Evolutionary conservation across 2,329 filamentous ascomycete species (phyloP).

Genomic region (Paecilomyces niveus): DNA sequence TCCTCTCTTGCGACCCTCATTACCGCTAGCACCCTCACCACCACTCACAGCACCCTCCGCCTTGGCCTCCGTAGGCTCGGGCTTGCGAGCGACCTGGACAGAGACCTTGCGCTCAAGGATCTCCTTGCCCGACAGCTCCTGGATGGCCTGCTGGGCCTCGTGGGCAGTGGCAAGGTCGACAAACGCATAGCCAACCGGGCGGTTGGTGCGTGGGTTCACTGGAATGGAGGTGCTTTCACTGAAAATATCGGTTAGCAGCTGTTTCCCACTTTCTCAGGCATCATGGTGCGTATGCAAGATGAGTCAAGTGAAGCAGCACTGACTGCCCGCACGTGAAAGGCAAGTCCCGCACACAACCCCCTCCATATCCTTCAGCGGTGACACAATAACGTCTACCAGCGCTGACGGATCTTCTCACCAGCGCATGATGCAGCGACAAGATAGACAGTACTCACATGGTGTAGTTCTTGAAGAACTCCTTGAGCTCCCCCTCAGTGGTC

Average conservation of each 20-base stretch:
- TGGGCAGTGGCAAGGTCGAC: constrained; percentile 92
- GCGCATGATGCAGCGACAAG: background rate
- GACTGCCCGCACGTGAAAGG: background rate
- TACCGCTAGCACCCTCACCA: constrained; percentile 64
- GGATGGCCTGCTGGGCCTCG: constrained; percentile 92
- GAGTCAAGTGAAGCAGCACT: background rate
- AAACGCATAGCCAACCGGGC: constrained; percentile 97
- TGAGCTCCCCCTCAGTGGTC: constrained; percentile 99
- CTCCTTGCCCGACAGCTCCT: constrained; percentile 92
- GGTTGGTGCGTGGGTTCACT: constrained; percentile 97
- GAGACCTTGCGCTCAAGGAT: constrained; percentile 98
- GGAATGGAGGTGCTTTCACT: constrained; percentile 99
- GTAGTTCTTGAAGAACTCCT: constrained; percentile 99
- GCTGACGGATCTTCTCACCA: background rate
- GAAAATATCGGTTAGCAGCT: constrained; percentile 2
- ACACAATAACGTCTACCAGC: background rate
- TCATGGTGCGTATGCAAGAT: background rate
- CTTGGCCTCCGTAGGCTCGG: constrained; percentile 76
- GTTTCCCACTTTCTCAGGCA: background rate
- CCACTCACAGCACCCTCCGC: constrained; percentile 62
- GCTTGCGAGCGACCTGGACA: constrained; percentile 96
- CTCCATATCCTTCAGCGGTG: background rate
- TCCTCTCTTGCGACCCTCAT: constrained; percentile 54
- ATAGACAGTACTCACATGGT: constrained; percentile 70
- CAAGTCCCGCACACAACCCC: background rate